These are phyloP conservation scores for Penicillium hordei DNA, from an alignment of 2,329 filamentous ascomycete genomes.

Conservation along the genomic window DNA sequence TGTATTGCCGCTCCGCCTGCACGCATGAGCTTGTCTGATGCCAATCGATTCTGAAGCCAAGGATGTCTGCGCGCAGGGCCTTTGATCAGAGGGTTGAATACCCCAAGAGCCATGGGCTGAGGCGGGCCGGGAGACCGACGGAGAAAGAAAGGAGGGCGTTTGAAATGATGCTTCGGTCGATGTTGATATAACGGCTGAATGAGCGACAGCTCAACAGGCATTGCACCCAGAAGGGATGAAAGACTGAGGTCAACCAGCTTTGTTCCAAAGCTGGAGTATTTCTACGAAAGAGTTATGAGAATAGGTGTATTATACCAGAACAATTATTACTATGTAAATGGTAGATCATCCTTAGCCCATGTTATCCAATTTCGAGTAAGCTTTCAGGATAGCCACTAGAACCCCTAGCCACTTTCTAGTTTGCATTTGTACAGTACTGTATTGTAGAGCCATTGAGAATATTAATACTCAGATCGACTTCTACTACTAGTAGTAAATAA, in stretches of 20 bases:
- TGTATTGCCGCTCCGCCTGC: conserved; percentile 24
- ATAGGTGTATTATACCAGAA: background rate
- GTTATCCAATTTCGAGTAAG: background rate
- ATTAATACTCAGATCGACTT: background rate
- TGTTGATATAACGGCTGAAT: conserved; percentile 23
- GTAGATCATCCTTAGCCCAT: background rate
- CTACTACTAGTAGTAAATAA: no score
- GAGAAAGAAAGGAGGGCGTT: conserved; percentile 25
- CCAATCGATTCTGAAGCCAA: conserved; percentile 13
- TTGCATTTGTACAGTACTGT: no score
- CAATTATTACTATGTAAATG: background rate
- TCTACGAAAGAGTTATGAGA: background rate
- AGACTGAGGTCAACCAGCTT: conserved; percentile 21
- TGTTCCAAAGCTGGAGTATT: conserved; percentile 12
- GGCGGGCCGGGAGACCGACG: conserved; percentile 14
- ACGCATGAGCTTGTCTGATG: conserved; percentile 22
- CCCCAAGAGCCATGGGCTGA: conserved; percentile 26
- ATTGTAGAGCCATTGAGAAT: background rate
- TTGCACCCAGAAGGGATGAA: conserved; percentile 30
- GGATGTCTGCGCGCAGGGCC: conserved; percentile 6
- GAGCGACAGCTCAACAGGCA: conserved; percentile 21
- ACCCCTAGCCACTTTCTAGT: no score
- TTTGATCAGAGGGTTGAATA: conserved; percentile 21
- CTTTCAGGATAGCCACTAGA: background rate
- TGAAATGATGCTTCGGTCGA: conserved; percentile 23